phyloP scores from a whole-genome alignment of 2,329 filamentous ascomycete genomes.

The Venturia pyrina region DNA sequence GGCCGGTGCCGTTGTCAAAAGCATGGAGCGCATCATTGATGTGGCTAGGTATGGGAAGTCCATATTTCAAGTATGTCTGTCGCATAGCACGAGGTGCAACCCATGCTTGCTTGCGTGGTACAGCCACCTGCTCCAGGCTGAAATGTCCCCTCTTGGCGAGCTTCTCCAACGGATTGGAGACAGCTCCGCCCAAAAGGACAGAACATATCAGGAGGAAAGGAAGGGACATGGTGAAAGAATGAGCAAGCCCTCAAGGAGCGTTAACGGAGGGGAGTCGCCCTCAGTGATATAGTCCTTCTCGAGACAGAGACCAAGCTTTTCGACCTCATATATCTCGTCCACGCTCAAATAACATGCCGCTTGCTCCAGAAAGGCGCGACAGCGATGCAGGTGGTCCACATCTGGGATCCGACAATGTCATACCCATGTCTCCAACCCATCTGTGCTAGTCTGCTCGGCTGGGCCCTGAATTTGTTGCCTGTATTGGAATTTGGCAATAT shows the following conservation, averaged over 20 bases:
- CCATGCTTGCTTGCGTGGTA: neutral
- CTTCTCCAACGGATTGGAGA: constrained; percentile 4
- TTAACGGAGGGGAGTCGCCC: neutral
- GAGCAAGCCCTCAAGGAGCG: neutral
- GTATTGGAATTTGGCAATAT: neutral
- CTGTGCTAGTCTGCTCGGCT: neutral
- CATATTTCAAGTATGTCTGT: constrained; percentile 9
- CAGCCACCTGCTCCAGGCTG: constrained; percentile 6
- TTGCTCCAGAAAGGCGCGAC: neutral
- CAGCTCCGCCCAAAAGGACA: constrained; percentile 2
- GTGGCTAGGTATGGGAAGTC: neutral
- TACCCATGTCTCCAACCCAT: neutral
- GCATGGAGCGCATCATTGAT: neutral
- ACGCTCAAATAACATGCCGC: neutral
- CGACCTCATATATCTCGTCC: constrained; percentile 6
- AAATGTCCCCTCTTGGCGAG: constrained; percentile 2
- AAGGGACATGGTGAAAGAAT: constrained; percentile 4
- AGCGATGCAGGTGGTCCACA: neutral
- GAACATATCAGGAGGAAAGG: constrained; percentile 4
- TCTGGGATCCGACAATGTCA: neutral
- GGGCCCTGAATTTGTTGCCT: constrained; percentile 1
- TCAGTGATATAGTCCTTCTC: neutral
- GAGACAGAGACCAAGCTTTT: neutral
- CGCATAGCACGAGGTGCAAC: neutral
- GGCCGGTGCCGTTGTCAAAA: neutral